These are phyloP conservation scores for Trapa incisa DNA, from an alignment of 345 rosid genomes.

Conservation along the genomic window DNA sequence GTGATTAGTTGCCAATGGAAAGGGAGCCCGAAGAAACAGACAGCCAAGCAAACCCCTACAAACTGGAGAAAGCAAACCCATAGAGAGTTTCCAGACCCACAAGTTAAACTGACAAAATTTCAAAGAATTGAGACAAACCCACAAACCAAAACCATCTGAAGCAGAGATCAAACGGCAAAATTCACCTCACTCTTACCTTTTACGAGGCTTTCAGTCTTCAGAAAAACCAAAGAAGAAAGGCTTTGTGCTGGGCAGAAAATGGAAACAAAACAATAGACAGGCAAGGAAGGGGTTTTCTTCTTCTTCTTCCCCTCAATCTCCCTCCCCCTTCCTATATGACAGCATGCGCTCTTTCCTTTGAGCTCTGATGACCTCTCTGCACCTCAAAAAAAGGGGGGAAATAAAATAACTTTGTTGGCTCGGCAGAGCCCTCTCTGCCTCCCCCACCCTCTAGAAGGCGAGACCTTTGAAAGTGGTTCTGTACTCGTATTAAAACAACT, in stretches of 20 bases:
- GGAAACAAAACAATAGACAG: background rate
- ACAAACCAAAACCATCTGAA: conserved; percentile 1
- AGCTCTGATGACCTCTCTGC: background rate
- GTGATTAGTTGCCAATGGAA: background rate
- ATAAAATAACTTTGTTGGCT: background rate
- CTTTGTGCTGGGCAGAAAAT: background rate
- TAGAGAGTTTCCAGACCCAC: background rate
- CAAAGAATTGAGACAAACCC: background rate
- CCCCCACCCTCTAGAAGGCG: background rate
- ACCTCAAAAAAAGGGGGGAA: background rate
- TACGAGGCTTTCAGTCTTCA: background rate
- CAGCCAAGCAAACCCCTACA: background rate
- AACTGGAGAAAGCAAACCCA: background rate
- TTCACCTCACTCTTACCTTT: background rate
- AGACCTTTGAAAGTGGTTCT: conserved; percentile 3
- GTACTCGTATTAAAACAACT: background rate
- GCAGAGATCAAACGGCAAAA: background rate
- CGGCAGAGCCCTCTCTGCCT: background rate
- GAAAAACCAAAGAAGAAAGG: background rate
- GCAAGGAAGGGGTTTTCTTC: background rate
- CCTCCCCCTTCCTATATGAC: conserved; percentile 1
- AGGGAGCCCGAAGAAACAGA: background rate
- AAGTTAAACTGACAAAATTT: background rate
- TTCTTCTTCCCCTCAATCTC: background rate
- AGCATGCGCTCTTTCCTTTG: background rate